Evolutionary conservation across 2,329 filamentous ascomycete genomes (phyloP), one percentile per base, ranked within the genome.

Genomic region (Pseudonectria buxi): DNA sequence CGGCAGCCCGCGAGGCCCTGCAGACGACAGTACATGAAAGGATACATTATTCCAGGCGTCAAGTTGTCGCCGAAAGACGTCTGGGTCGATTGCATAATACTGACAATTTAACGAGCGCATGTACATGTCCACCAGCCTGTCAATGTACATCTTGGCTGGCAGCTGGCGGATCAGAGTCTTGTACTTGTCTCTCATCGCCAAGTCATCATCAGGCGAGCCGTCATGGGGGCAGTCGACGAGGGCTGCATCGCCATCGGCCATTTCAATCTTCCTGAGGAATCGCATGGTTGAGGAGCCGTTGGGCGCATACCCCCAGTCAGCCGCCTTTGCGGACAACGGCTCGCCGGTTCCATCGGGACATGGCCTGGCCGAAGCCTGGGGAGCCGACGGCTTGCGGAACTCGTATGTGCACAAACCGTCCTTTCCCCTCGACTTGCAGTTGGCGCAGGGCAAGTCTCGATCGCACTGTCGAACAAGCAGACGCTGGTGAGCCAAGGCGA

Each of bases 61-160:
- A 27, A 80, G 63, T 43, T 76, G 68, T 16, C 58, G 54, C 33
- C 63, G 51, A 41, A 80, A 76, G 6, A 71, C 54, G 14, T 67
- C 65, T 33, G 69, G 62, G 43, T 81, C 76, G 7, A 81, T 55
- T 18, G 65, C 58, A 44, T 65, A 71, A 54, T 81, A 80, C 37
- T 74, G 69, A 64, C 69, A 74, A 53, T 80, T 79, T 50, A 77
- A 68, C 35, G 76, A 65, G n/a, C 53, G 51, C 40, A 81, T 72
- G 52, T 72, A 81, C 7, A 74, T 62, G 11, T 61, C 61, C 11
- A 74, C 58, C 7, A 81, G 68, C 43, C 67, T 65, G 44, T 77
- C 72, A 32, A 78, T 67, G 48, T 72, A 72, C 15, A 59, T 58
- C 39, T 68, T 66, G 6, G 74, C 65, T 0, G 77, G 77, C 4